Evolutionary conservation across 1,284 basidiomycete genomes (phyloP).

Genomic region (Porogramme epimiltina): DNA sequence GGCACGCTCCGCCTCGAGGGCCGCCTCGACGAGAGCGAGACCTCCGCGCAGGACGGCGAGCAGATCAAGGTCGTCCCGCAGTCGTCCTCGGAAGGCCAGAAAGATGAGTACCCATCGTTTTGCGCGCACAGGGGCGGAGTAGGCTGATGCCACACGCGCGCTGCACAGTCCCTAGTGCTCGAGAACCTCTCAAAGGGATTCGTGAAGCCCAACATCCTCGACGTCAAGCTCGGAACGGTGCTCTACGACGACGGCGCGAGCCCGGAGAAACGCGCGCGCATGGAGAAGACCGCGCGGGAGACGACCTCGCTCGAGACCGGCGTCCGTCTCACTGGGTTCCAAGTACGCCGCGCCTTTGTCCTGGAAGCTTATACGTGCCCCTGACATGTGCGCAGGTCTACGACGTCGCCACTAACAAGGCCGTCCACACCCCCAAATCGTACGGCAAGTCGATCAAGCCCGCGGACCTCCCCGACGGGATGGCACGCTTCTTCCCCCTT

Average conservation of each 20-base stretch:
- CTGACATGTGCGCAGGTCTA: conserved; percentile 58
- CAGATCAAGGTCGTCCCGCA: conserved; percentile 29
- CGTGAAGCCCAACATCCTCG: conserved; percentile 82
- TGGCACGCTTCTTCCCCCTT: conserved; percentile 80
- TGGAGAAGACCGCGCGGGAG: conserved; percentile 70
- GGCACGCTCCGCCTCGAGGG: conserved; percentile 78
- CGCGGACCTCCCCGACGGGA: conserved; percentile 71
- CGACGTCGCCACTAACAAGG: conserved; percentile 54
- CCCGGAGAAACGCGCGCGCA: conserved; percentile 78
- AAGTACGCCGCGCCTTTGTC: conserved; percentile 52
- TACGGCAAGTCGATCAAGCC: conserved; percentile 82
- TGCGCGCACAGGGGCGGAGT: not conserved
- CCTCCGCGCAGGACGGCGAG: conserved; percentile 19
- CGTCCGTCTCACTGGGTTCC: conserved; percentile 85
- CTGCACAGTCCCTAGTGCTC: conserved; percentile 75
- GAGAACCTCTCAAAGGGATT: conserved; percentile 83
- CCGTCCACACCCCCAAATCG: conserved; percentile 69
- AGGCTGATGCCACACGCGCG: conserved; percentile 7
- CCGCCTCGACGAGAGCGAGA: conserved; percentile 39
- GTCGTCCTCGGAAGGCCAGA: conserved; percentile 32
- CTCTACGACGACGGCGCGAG: conserved; percentile 74
- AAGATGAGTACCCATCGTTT: conserved; percentile 47
- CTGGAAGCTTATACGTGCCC: too few relatives aligned
- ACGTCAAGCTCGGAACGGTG: conserved; percentile 90
- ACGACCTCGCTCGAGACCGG: conserved; percentile 82